Evolutionary conservation across 108 stramenopile species (phyloP).

Genomic region (Cyclotella kingstonii): DNA sequence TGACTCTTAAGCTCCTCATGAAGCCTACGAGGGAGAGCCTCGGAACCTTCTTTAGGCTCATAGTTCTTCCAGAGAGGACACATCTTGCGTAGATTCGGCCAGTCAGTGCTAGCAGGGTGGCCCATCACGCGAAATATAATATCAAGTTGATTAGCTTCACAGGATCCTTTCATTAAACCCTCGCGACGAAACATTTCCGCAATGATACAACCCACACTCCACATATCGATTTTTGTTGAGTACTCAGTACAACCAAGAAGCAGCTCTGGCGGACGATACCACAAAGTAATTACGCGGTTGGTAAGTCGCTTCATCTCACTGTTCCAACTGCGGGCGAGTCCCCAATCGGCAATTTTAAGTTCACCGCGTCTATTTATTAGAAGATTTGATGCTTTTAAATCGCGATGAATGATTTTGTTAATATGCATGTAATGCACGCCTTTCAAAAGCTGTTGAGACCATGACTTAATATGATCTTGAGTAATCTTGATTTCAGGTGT

Average conservation of each 20-base stretch:
- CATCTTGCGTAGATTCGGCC: slow-evolving; percentile 69
- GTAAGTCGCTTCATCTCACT: slow-evolving; percentile 86
- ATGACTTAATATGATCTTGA: slow-evolving; percentile 87
- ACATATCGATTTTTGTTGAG: slow-evolving; percentile 92
- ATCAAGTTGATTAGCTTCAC: slow-evolving; percentile 76
- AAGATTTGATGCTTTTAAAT: slow-evolving; percentile 93
- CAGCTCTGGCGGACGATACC: slow-evolving; percentile 97
- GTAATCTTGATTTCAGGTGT: slow-evolving; percentile 81
- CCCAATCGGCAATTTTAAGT: slow-evolving; percentile 97
- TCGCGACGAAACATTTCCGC: slow-evolving; percentile 92
- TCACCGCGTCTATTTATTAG: slow-evolving; percentile 86
- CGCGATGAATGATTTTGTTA: slow-evolving; percentile 93
- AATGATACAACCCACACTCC: slow-evolving; percentile 97
- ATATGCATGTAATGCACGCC: slow-evolving; percentile 93
- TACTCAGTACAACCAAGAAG: slow-evolving; percentile 85
- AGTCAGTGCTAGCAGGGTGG: slow-evolving; percentile 66
- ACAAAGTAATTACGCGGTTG: slow-evolving; percentile 93
- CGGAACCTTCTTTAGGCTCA: slow-evolving; percentile 52
- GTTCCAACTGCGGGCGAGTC: slow-evolving; percentile 90
- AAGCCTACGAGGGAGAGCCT: slow-evolving; percentile 57
- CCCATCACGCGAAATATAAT: slow-evolving; percentile 79
- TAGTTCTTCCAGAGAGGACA: slow-evolving; percentile 81
- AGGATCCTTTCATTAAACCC: slow-evolving; percentile 65
- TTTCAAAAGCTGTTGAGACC: slow-evolving; percentile 88
- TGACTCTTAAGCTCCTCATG: slow-evolving; percentile 57